These are phyloP conservation scores for Coemansia sp. DNA, from an alignment of 192 early-diverging fungal species.

Conservation along the genomic window DNA sequence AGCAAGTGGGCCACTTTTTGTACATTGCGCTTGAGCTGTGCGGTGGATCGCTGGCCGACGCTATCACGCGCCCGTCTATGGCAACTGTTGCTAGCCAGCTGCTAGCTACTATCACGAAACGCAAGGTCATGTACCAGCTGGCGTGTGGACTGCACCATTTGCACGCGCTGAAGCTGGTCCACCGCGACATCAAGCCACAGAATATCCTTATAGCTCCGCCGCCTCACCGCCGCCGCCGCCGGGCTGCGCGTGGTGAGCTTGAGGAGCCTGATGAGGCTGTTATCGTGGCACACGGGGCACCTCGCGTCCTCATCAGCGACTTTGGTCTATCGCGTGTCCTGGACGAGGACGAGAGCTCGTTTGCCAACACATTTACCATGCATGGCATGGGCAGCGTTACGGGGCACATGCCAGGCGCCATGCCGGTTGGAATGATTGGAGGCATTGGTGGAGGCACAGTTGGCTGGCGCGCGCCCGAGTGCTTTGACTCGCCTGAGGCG, in stretches of 20 bases:
- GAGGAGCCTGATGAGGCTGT: slow-evolving; percentile 20
- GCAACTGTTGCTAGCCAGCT: slow-evolving; percentile 43
- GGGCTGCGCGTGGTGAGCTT: not conserved
- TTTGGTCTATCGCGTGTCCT: slow-evolving; percentile 96
- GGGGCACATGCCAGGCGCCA: slow-evolving; percentile 11
- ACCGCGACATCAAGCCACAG: slow-evolving; percentile 96
- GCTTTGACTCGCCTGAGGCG: slow-evolving; percentile 55
- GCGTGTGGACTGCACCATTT: slow-evolving; percentile 82
- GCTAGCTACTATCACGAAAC: slow-evolving; percentile 53
- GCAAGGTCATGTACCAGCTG: slow-evolving; percentile 78
- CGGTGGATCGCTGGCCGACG: slow-evolving; percentile 83
- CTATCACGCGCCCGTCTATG: slow-evolving; percentile 63
- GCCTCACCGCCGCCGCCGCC: slow-evolving; percentile 46
- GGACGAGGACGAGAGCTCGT: slow-evolving; percentile 89
- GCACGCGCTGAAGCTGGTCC: slow-evolving; percentile 93
- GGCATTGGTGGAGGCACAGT: slow-evolving; percentile 76
- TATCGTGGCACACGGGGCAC: slow-evolving; percentile 31
- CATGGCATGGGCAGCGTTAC: slow-evolving; percentile 30
- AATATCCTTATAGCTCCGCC: slow-evolving; percentile 84
- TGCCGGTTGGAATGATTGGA: slow-evolving; percentile 45
- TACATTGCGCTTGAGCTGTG: slow-evolving; percentile 97
- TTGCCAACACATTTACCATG: slow-evolving; percentile 85
- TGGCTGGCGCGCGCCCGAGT: slow-evolving; percentile 97
- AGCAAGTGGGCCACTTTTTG: slow-evolving; percentile 85
- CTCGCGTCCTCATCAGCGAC: slow-evolving; percentile 88